Conservation (phyloP, 2,329 filamentous ascomycete species). For the Pyrenophora tritici-repentis region DNA sequence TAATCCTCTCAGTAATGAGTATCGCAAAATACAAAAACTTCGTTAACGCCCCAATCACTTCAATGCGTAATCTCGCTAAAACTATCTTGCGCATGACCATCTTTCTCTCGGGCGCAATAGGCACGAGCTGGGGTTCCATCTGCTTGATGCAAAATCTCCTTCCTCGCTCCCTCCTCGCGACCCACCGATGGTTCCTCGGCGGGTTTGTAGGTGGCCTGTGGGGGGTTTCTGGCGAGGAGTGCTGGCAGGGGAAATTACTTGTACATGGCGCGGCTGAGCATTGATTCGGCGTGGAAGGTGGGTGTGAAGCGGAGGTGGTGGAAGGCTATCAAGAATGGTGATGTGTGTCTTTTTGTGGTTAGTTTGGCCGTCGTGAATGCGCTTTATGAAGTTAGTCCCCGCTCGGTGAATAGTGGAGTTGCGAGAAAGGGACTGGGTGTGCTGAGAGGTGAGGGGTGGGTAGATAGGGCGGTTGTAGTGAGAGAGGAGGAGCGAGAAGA, state of each 20-base stretch:
- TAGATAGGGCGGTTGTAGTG: constrained; percentile 59
- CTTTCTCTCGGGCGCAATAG: constrained; percentile 81
- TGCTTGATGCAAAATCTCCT: constrained; percentile 86
- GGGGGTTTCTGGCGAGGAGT: constrained; percentile 74
- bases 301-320: constrained; percentile 90
- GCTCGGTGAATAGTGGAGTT: constrained; percentile 67
- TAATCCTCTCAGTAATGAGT: constrained; percentile 73
- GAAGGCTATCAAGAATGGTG: constrained; percentile 79
- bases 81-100: constrained; percentile 74
- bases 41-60: constrained; percentile 69
- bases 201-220: constrained; percentile 85
- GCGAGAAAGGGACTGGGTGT: constrained; percentile 76
- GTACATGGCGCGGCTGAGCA: constrained; percentile 75
- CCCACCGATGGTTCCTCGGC: constrained; percentile 86
- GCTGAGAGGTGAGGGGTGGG: constrained; percentile 75
- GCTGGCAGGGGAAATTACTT: constrained; percentile 68
- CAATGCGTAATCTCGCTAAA: constrained; percentile 68
- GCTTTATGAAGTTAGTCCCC: constrained; percentile 74
- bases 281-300: constrained; percentile 89
- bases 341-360: constrained; percentile 80
- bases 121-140: constrained; percentile 84
- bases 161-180: constrained; percentile 74
- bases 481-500: constrained; percentile 13
- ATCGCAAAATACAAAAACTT: constrained; percentile 71
- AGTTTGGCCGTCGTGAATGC: constrained; percentile 78